Conservation (phyloP, 1,139 yeast species). For the Candida sp. region DNA sequence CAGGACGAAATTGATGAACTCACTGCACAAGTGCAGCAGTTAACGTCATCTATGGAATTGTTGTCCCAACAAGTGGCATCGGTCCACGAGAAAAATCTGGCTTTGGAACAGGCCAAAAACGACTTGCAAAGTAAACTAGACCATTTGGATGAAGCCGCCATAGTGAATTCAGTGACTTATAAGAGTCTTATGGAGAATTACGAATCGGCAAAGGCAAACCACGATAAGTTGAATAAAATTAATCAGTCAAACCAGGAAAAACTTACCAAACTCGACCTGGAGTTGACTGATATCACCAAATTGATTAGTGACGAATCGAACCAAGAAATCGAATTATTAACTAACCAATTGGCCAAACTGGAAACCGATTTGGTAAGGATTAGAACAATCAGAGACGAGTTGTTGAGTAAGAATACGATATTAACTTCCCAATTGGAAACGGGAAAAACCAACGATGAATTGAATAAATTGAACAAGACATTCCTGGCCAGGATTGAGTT, state of each 20-base stretch:
- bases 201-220: conserved; percentile 32
- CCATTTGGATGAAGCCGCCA: conserved; percentile 36
- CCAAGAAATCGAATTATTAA: conserved; percentile 39
- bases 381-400: conserved; percentile 79
- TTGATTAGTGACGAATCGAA: conserved; percentile 36
- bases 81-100: conserved; percentile 17
- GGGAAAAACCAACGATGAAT: conserved; percentile 30
- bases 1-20: conserved; percentile 19
- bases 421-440: conserved; percentile 37
- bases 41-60: conserved; percentile 28
- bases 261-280: conserved; percentile 32
- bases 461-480: conserved; percentile 25
- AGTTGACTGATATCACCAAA: conserved; percentile 28
- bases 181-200: conserved; percentile 29
- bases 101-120: conserved; percentile 16
- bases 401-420: conserved; percentile 63
- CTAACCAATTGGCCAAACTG: conserved; percentile 45
- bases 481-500: conserved; percentile 22
- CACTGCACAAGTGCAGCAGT: conserved; percentile 21
- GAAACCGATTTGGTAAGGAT: conserved; percentile 80
- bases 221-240: conserved; percentile 31
- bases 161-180: conserved; percentile 26
- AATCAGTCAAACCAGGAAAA: conserved; percentile 28
- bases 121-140: conserved; percentile 27
- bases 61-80: conserved; percentile 29